Percentiles rank a stretch among this genome's conserved stretches.
These are phyloP conservation scores for Cutaneotrichosporon spelunceum DNA, from an alignment of 1,284 basidiomycete species.

Conservation along the genomic window DNA sequence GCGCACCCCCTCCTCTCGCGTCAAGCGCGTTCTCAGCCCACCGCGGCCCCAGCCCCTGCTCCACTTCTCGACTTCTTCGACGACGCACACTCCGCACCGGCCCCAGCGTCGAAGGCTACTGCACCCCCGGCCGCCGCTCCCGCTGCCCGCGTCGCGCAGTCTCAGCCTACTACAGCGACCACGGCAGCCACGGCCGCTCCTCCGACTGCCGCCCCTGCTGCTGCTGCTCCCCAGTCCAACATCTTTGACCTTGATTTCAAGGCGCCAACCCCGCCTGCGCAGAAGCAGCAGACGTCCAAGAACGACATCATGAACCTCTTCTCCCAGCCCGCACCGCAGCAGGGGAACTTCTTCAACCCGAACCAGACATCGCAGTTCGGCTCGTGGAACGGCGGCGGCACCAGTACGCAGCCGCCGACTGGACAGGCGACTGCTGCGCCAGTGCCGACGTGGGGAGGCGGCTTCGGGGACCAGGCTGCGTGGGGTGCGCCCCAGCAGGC, in stretches of 20 bases:
- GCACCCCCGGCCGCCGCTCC: constrained; percentile 24
- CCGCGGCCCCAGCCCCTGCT: constrained; percentile 25
- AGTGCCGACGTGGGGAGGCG: constrained; percentile 31
- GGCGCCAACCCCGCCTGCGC: constrained; percentile 36
- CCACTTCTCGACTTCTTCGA: constrained; percentile 44
- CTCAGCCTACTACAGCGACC: constrained; percentile 17
- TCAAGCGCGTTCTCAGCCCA: constrained; percentile 11
- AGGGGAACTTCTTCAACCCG: constrained; percentile 27
- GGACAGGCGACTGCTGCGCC: constrained; percentile 25
- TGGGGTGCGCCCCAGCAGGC: constrained; percentile 32
- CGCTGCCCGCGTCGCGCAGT: constrained; percentile 11
- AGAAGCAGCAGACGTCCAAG: constrained; percentile 27
- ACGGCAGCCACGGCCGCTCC: constrained; percentile 21
- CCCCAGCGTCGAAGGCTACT: constrained; percentile 13
- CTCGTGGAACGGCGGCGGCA: constrained; percentile 42
- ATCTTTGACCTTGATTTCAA: constrained; percentile 54
- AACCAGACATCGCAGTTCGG: constrained; percentile 26
- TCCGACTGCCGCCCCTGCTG: constrained; percentile 23
- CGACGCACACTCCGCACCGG: constrained; percentile 23
- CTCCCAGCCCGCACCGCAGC: constrained; percentile 25
- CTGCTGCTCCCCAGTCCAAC: constrained; percentile 28
- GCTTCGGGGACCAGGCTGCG: constrained; percentile 38
- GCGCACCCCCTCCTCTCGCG: constrained; percentile 46
- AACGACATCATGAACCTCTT: constrained; percentile 53
- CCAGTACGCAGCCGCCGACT: constrained; percentile 30